Percentiles rank a stretch among this genome's conserved stretches.
phyloP scores from a whole-genome alignment of 345 rosid species.

The Syzygium oleosum region DNA sequence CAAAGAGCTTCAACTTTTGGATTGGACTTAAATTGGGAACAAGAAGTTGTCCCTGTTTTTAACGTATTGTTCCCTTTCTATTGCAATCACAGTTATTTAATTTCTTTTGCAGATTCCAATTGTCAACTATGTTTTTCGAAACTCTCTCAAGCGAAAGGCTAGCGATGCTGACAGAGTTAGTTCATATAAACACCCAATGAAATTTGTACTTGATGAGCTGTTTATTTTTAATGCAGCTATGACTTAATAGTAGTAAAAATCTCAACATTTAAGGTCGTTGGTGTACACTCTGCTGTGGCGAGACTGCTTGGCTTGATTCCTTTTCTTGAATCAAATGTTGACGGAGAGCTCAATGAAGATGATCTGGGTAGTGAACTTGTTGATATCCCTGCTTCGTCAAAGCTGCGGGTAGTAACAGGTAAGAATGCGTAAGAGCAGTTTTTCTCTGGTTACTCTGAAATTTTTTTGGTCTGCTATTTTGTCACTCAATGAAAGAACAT shows the following conservation, averaged over 20 bases:
- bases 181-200: not conserved
- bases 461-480: not conserved
- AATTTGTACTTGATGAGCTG: not conserved
- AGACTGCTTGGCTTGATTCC: slow-evolving; percentile 55
- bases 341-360: slow-evolving; percentile 25
- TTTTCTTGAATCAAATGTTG: slow-evolving; percentile 36
- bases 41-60: not conserved
- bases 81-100: not conserved
- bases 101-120: slow-evolving; percentile 43
- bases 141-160: slow-evolving; percentile 75
- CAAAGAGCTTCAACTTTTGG: not conserved
- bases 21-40: not conserved
- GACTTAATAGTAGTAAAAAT: not conserved
- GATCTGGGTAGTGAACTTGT: slow-evolving; percentile 37
- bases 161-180: slow-evolving; percentile 78
- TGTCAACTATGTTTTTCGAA: slow-evolving; percentile 62
- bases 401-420: slow-evolving; percentile 69
- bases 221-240: not conserved
- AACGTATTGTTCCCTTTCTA: not conserved
- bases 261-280: slow-evolving; percentile 43
- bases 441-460: not conserved
- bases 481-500: not conserved
- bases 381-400: slow-evolving; percentile 39
- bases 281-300: slow-evolving; percentile 44
- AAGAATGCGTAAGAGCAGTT: not conserved